Evolutionary conservation across 257 asterid genomes (phyloP).

Genomic region (Anisodus tanguticus): DNA sequence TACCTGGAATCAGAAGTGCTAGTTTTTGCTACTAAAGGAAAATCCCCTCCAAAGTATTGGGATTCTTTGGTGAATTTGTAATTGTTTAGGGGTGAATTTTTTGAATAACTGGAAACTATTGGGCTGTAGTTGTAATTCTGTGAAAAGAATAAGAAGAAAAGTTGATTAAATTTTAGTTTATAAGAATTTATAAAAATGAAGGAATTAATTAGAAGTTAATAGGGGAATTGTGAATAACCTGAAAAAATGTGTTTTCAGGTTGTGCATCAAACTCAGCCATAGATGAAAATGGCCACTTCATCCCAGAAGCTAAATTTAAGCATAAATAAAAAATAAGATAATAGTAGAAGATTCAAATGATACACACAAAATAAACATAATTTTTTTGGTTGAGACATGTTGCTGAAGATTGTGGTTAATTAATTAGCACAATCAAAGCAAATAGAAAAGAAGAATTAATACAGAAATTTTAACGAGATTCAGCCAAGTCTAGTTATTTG

Average conservation of each 20-base stretch:
- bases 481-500: neutral
- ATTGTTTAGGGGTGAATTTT: neutral
- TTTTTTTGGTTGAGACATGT: too few species aligned
- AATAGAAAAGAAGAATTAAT: neutral
- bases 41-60: slow-evolving; percentile 3
- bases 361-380: too few species aligned
- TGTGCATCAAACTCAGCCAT: neutral
- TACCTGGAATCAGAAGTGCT: slow-evolving; percentile 23
- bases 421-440: neutral
- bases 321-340: neutral
- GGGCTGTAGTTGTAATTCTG: slow-evolving; percentile 8
- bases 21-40: slow-evolving; percentile 8
- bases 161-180: neutral
- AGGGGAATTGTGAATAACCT: neutral
- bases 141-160: neutral
- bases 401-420: too few species aligned
- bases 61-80: neutral
- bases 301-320: neutral
- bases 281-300: slow-evolving; percentile 32
- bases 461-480: neutral
- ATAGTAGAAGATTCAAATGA: neutral
- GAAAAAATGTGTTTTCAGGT: neutral
- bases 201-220: neutral
- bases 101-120: neutral
- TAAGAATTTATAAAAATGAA: neutral